Evolutionary conservation across 1,139 yeast genomes (phyloP).

Genomic region (Saccharomyces hybrid): DNA sequence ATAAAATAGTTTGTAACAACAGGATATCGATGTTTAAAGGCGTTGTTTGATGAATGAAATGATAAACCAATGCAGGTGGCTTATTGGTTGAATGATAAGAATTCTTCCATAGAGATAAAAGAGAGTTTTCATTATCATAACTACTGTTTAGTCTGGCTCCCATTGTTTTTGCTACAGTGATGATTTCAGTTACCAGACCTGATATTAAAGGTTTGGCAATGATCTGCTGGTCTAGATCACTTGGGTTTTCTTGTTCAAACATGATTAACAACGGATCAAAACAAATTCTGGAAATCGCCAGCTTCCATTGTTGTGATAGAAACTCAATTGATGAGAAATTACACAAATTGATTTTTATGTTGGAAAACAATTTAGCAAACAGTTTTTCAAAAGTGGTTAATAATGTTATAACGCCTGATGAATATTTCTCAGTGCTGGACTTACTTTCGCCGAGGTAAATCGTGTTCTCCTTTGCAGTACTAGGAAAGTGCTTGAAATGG

Average conservation of each 20-base stretch:
- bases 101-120: slow-evolving; percentile 48
- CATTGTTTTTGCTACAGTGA: slow-evolving; percentile 69
- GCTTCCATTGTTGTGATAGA: slow-evolving; percentile 73
- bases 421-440: slow-evolving; percentile 16
- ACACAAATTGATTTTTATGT: slow-evolving; percentile 34
- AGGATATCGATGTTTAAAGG: slow-evolving; percentile 60
- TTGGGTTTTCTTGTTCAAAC: slow-evolving; percentile 63
- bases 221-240: slow-evolving; percentile 52
- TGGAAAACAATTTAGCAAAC: slow-evolving; percentile 27
- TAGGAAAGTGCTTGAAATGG: slow-evolving; percentile 29
- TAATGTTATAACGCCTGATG: slow-evolving; percentile 18
- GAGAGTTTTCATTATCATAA: slow-evolving; percentile 44
- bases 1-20: slow-evolving; percentile 72
- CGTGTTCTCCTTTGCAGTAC: slow-evolving; percentile 14
- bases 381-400: slow-evolving; percentile 27
- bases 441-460: slow-evolving; percentile 23
- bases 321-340: slow-evolving; percentile 47
- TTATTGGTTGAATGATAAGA: slow-evolving; percentile 29
- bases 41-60: slow-evolving; percentile 23
- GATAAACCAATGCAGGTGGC: slow-evolving; percentile 25
- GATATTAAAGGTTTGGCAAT: slow-evolving; percentile 78
- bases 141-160: slow-evolving; percentile 43
- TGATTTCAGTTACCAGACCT: slow-evolving; percentile 69
- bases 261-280: slow-evolving; percentile 69
- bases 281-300: slow-evolving; percentile 70